phyloP scores from a whole-genome alignment of 352 stramenopile species.

The Saprolegnia diclina region DNA sequence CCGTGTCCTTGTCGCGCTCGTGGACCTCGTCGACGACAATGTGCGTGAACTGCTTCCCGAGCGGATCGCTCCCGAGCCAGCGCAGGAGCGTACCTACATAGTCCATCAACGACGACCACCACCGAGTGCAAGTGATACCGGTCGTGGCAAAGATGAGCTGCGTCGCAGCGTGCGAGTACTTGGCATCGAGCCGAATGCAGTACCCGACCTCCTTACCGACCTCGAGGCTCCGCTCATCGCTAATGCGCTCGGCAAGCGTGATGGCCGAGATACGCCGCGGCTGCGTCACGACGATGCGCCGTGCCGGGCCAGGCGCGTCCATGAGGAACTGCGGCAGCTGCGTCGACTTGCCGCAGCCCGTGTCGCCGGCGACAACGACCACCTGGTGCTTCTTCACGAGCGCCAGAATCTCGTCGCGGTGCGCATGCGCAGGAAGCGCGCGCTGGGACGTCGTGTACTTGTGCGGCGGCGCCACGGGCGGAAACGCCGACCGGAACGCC shows the following conservation, averaged over 20 bases:
- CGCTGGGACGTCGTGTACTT: conserved; percentile 4
- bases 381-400: conserved; percentile 74
- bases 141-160: conserved; percentile 98
- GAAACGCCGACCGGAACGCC: neutral
- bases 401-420: conserved; percentile 60
- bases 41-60: conserved; percentile 81
- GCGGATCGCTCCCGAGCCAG: conserved; percentile 71
- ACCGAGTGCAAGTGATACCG: conserved; percentile 64
- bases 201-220: conserved; percentile 83
- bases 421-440: conserved; percentile 48
- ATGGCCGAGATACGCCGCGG: conserved; percentile 90
- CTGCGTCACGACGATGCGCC: conserved; percentile 89
- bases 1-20: conserved; percentile 92
- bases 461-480: neutral
- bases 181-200: conserved; percentile 87
- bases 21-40: conserved; percentile 96
- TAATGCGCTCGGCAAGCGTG: conserved; percentile 82
- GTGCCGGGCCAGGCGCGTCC: conserved; percentile 56
- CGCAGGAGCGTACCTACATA: conserved; percentile 63
- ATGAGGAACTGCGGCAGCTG: conserved; percentile 92
- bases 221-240: conserved; percentile 64
- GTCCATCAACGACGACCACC: neutral
- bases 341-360: conserved; percentile 91
- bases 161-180: conserved; percentile 66
- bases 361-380: conserved; percentile 91